These are phyloP conservation scores for Diophrys sp. DNA, from an alignment of 73 alveolate genomes.

Conservation along the genomic window DNA sequence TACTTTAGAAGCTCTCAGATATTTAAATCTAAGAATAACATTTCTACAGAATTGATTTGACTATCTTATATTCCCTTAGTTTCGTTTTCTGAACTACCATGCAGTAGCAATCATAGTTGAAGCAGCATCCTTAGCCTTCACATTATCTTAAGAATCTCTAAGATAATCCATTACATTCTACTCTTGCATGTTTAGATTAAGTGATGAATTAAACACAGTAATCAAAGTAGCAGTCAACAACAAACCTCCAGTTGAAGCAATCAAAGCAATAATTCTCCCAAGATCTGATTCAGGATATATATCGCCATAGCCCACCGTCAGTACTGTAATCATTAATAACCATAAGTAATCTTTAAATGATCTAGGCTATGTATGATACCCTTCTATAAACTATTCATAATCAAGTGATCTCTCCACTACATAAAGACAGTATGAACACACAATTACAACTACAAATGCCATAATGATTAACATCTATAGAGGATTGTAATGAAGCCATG, in stretches of 20 bases:
- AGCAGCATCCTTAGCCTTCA: not conserved
- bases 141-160: not conserved
- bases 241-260: not conserved
- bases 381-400: not conserved
- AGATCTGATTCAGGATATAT: not conserved
- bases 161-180: not conserved
- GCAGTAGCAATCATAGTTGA: not conserved
- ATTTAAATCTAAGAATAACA: too few species aligned
- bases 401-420: not conserved
- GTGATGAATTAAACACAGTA: not conserved
- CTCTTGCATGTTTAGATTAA: not conserved
- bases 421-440: not conserved
- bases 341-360: not conserved
- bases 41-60: not conserved
- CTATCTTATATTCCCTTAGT: not conserved
- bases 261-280: conserved; percentile 4
- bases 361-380: not conserved
- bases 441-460: not conserved
- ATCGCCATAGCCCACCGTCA: conserved; percentile 14
- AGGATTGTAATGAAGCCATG: conserved; percentile 1
- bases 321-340: conserved; percentile 13
- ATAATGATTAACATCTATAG: not conserved
- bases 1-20: not conserved
- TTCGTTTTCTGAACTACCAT: not conserved
- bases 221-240: conserved; percentile 4